Percentiles rank a stretch among this genome's conserved stretches.
These are phyloP conservation scores for Leccinellum albellum DNA, from an alignment of 768 basidiomycete species.

Conservation along the genomic window DNA sequence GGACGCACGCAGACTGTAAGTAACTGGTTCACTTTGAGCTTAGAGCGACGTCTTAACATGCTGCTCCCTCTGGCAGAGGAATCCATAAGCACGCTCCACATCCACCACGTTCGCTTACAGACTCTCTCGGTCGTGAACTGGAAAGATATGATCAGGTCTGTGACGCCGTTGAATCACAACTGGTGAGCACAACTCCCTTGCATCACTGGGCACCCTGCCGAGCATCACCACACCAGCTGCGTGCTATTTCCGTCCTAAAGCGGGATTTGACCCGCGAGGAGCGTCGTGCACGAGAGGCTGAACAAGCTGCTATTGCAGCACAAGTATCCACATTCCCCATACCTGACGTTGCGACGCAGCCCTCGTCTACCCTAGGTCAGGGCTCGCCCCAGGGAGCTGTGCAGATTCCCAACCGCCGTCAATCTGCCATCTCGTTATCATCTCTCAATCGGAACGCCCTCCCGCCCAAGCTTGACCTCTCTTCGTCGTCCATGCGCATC, in stretches of 20 bases:
- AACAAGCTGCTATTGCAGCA: conserved; percentile 39
- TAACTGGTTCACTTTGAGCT: neutral
- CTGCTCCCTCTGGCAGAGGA: conserved; percentile 37
- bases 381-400: conserved; percentile 34
- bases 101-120: conserved; percentile 63
- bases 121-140: conserved; percentile 66
- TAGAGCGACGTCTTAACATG: neutral
- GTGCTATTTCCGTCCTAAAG: conserved; percentile 67
- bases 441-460: conserved; percentile 70
- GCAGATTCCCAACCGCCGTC: conserved; percentile 47
- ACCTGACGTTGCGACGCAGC: conserved; percentile 22
- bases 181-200: conserved; percentile 46
- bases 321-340: conserved; percentile 22
- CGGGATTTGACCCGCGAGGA: conserved; percentile 66
- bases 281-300: conserved; percentile 44
- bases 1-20: conserved; percentile 63
- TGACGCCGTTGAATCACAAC: conserved; percentile 68
- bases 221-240: conserved; percentile 44
- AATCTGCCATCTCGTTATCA: conserved; percentile 76
- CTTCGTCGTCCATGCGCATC: conserved; percentile 62
- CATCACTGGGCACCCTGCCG: neutral
- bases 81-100: conserved; percentile 53
- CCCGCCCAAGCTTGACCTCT: conserved; percentile 78
- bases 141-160: conserved; percentile 80
- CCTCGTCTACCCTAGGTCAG: conserved; percentile 30